These are phyloP conservation scores for Trichophyton schoenleinii DNA, from an alignment of 2,329 filamentous ascomycete genomes.

Conservation along the genomic window DNA sequence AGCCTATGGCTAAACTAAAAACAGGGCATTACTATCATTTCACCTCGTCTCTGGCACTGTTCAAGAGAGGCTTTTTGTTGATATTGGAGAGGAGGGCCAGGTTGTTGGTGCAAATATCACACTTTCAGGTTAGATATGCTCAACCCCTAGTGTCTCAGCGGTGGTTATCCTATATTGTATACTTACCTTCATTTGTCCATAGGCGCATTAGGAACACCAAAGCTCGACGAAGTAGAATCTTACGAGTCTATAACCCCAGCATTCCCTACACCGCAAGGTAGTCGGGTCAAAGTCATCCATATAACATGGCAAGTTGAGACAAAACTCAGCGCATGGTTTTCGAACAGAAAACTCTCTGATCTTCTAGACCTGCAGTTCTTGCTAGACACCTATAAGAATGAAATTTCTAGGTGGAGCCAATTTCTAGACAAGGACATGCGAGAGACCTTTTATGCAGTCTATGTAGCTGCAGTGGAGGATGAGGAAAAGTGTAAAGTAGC, in stretches of 20 bases:
- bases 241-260: slow-evolving; percentile 7
- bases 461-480: neutral
- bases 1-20: neutral
- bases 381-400: slow-evolving; percentile 1
- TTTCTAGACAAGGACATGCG: slow-evolving; percentile 4
- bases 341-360: slow-evolving; percentile 7
- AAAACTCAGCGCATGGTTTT: slow-evolving; percentile 7
- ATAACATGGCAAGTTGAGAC: slow-evolving; percentile 6
- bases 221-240: neutral
- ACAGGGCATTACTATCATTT: neutral
- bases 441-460: slow-evolving; percentile 6
- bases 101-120: neutral
- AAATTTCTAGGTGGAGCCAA: slow-evolving; percentile 7
- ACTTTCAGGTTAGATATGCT: neutral
- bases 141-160: neutral
- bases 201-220: neutral
- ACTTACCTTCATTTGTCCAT: neutral
- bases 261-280: slow-evolving; percentile 8
- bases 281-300: slow-evolving; percentile 6
- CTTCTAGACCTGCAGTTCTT: slow-evolving; percentile 7
- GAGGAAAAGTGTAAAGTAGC: neutral
- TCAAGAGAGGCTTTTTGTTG: neutral
- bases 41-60: neutral
- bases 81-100: neutral
- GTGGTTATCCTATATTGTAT: neutral